A percentile compares a stretch with the other conserved stretches of the same genome.
These are phyloP conservation scores for Dactylella cylindrospora DNA, from an alignment of 2,329 filamentous ascomycete species.

Conservation along the genomic window DNA sequence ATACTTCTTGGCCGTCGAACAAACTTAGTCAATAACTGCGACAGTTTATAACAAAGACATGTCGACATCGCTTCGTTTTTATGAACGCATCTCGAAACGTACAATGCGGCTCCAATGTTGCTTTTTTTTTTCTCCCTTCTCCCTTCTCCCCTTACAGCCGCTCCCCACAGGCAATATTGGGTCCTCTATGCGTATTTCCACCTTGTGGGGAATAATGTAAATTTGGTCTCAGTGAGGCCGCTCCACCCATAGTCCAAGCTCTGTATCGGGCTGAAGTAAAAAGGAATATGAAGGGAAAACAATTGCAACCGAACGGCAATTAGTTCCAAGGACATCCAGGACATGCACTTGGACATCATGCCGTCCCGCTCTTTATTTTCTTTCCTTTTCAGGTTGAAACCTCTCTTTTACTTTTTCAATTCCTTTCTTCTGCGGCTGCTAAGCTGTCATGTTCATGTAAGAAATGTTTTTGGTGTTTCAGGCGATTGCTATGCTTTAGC, in stretches of 20 bases:
- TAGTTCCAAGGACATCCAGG: too few relatives aligned
- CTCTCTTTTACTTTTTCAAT: too few relatives aligned
- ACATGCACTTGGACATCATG: constrained; percentile 8
- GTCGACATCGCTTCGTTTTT: not conserved
- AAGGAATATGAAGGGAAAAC: constrained; percentile 2
- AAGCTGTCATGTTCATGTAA: too few relatives aligned
- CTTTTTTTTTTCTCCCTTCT: not conserved
- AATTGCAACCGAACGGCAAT: too few relatives aligned
- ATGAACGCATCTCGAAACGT: constrained; percentile 11
- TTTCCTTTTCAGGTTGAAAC: too few relatives aligned
- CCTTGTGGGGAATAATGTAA: too few relatives aligned
- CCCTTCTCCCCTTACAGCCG: not conserved
- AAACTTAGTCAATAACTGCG: constrained; percentile 6
- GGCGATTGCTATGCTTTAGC: too few relatives aligned
- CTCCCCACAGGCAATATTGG: too few relatives aligned
- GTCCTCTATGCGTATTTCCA: too few relatives aligned
- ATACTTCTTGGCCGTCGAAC: too few relatives aligned
- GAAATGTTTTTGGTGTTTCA: too few relatives aligned
- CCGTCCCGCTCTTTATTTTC: constrained; percentile 10
- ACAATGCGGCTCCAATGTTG: constrained; percentile 6
- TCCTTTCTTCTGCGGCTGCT: too few relatives aligned
- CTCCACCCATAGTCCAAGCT: constrained; percentile 35
- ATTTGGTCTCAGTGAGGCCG: not conserved
- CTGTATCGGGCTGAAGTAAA: constrained; percentile 16
- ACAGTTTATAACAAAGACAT: constrained; percentile 13